Conservation (phyloP, 306 rosid genomes). For the Parietaria judaica region DNA sequence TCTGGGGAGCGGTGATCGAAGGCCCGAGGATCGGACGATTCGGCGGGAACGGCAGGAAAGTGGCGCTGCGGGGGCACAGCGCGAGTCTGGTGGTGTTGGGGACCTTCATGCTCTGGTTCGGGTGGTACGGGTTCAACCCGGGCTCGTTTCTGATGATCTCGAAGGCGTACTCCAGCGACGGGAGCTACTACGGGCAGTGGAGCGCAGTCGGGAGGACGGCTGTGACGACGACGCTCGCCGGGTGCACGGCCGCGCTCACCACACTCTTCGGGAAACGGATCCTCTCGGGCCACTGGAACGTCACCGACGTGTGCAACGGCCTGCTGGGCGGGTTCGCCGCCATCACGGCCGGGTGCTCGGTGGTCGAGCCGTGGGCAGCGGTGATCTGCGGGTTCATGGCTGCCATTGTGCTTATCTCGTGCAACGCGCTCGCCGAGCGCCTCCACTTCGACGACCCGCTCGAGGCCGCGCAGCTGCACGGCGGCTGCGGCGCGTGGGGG, state of each 20-base stretch:
- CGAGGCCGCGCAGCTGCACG: constrained; percentile 91
- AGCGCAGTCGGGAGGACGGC: constrained; percentile 86
- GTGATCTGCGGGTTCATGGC: constrained; percentile 76
- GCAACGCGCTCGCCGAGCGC: constrained; percentile 64
- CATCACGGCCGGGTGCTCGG: constrained; percentile 75
- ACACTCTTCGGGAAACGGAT: constrained; percentile 73
- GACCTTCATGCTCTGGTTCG: constrained; percentile 86
- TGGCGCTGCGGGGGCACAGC: constrained; percentile 55
- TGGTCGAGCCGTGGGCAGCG: constrained; percentile 94
- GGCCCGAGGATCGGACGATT: constrained; percentile 86
- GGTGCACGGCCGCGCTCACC: constrained; percentile 74
- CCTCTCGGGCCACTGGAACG: constrained; percentile 91
- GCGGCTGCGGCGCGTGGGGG: constrained; percentile 98
- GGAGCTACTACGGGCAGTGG: constrained; percentile 67
- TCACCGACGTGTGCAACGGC: constrained; percentile 81
- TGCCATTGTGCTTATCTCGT: constrained; percentile 40
- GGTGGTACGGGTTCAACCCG: constrained; percentile 96
- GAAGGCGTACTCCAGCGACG: constrained; percentile 27
- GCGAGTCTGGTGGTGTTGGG: constrained; percentile 70
- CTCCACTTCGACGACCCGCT: constrained; percentile 55
- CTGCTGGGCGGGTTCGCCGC: constrained; percentile 88
- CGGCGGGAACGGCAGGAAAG: constrained; percentile 46
- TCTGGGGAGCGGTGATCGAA: constrained; percentile 80
- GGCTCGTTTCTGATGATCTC: constrained; percentile 70
- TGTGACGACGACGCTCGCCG: constrained; percentile 76